Evolutionary conservation across 495 filamentous ascomycete species (phyloP).

Genomic region (Halenospora varia): DNA sequence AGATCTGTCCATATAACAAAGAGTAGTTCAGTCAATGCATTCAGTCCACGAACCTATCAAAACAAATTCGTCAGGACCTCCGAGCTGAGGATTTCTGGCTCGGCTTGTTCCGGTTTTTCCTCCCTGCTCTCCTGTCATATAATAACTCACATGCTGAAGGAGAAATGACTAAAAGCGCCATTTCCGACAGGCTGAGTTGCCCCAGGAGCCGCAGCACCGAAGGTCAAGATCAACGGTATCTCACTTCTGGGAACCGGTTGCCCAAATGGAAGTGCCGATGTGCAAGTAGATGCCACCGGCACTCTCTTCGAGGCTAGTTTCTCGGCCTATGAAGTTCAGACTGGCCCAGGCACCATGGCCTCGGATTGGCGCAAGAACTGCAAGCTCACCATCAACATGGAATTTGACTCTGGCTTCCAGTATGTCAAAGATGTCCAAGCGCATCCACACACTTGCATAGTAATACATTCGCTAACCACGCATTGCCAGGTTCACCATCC

Average conservation of each 20-base stretch:
- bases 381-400: constrained; percentile 5
- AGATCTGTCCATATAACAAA: too few relatives aligned
- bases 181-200: background rate
- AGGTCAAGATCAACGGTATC: constrained; percentile 1
- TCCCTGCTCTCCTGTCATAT: background rate
- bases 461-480: background rate
- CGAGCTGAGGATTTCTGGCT: background rate
- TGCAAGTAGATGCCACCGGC: constrained; percentile 6
- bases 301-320: constrained; percentile 7
- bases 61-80: background rate
- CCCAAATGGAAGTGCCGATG: background rate
- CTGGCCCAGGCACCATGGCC: background rate
- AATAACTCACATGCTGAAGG: background rate
- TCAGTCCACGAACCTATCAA: too few relatives aligned
- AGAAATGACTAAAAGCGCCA: background rate
- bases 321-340: background rate
- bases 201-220: background rate
- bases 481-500: background rate
- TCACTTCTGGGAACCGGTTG: background rate
- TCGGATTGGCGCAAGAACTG: constrained; percentile 6
- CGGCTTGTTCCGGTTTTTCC: background rate
- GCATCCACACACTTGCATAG: background rate
- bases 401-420: constrained; percentile 3
- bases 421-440: background rate
- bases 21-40: too few relatives aligned